Base-by-base conservation (phyloP, 139 green algal genomes). In the Deuterostichococcus epilithicus region DNA sequence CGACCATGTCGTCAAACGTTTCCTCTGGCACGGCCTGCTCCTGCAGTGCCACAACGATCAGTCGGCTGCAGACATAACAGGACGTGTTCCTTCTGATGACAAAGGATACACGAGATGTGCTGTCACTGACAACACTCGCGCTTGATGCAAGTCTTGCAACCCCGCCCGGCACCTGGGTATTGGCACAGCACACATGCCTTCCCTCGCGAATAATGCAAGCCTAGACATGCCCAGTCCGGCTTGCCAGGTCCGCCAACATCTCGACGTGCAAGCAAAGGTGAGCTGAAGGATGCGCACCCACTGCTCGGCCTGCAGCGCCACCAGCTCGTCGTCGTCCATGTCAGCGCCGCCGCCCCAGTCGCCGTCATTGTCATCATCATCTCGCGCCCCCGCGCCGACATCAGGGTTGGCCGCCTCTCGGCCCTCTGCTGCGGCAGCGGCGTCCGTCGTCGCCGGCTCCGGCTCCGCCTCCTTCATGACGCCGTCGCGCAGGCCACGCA, bases 291-390 rank as follows among this genome's bases (percentile, higher is more conserved):
- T n/a, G n/a, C 70, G 18, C 67, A 72, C 67, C 67, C 67, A 72
- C 32, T 26, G 32, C 33, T 72, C 30, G 13, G 66, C 63, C 72
- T 78, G 72, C 36, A 82, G 34, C 2, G 26, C 78, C 44, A 82
- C 42, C 44, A 82, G 72, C 44, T 78, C 78, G 13, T 78, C 78
- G 36, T 82, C 78, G 13, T 82, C 78, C 42, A 52, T 52, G 42
- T 52, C 42, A 23, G 42, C 42, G 42, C 42, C 42, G 13, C 42
- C 42, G 42, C 42, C n/a, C n/a, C n/a, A n/a, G n/a, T n/a, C n/a
- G n/a, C n/a, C n/a, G 33, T 72, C 69, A 72, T 39, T 22, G 1
- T 34, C 36, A 60, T 74, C 69, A 35, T 59, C 69, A 10, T 38
- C 20, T 23, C 18, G 15, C 18, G 25, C 69, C 58, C 23, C 36